Evolutionary conservation across 106 monocot genomes (phyloP), one percentile per base, ranked within the genome.

Genomic region (Dendrobium catenatum): DNA sequence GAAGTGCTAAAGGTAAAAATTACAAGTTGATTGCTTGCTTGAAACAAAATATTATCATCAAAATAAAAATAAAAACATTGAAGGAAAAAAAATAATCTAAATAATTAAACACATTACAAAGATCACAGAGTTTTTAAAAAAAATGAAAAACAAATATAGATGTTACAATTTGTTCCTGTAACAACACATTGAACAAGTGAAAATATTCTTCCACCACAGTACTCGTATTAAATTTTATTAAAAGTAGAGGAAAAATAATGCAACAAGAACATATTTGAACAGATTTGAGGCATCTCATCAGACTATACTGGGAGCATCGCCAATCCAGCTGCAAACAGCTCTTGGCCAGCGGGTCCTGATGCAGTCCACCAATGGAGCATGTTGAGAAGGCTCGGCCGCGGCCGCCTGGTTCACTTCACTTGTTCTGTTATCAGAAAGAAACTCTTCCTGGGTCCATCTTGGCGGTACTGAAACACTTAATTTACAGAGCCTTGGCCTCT

Each of bases 271-370:
- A 73, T 72, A 72, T 29, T 68, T 68, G 68, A 10, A 6, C 68
- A 27, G 29, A 26, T 31, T 72, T 44, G 43, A 70, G 33, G 37
- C 51, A 37, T 37, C 17, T 70, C 51, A 74, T 90, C 82, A 96
- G 1, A 96, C 95, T 66, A 96, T 96, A 66, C 95, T 96, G 4
- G 95, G 95, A n/a, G 89, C 83, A 85, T 96, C 93, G 17, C 95
- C 95, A 49, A 44, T 77, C 95, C 95, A 96, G 41, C 68, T 84
- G 80, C 99, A 99, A n/a, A 67, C 54, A n/a, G 95, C 95, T 49
- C 95, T 84, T 0, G 89, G 87, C 99, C 99, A 99, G 13, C 99
- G 87, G 20, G 99, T 99, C 76, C 95, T 93, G 59, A 99, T 93
- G 75, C 99, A 95, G 68, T 99, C 99, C n/a, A 91, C 93, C 80